Conservation (phyloP, 2,329 filamentous ascomycete species). For the Ophiostoma piceae region DNA sequence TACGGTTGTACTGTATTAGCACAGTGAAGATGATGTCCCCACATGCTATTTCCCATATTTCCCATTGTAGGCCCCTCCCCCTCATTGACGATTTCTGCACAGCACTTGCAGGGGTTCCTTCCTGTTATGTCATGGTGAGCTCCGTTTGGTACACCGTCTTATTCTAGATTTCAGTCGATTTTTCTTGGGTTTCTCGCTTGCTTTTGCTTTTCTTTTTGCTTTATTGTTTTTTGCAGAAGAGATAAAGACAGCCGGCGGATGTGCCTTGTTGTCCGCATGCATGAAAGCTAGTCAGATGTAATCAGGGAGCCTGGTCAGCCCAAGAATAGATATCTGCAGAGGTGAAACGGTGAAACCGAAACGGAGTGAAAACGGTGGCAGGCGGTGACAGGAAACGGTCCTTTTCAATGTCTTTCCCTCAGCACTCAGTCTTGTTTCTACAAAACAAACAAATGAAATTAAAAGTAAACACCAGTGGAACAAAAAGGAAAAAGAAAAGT, state of each 20-base stretch:
- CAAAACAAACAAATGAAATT: background rate
- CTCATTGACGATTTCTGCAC: slow-evolving; percentile 3
- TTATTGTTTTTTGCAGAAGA: background rate
- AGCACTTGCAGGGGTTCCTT: background rate
- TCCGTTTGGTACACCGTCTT: background rate
- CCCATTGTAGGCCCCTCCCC: background rate
- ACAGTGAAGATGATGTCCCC: background rate
- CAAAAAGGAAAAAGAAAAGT: slow-evolving; percentile 9
- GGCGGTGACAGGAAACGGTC: background rate
- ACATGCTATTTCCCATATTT: background rate
- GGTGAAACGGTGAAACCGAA: background rate
- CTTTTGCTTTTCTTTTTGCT: background rate
- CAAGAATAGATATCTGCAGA: background rate
- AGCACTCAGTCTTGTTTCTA: no score
- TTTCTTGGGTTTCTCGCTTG: background rate
- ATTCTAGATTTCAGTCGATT: background rate
- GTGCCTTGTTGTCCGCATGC: background rate
- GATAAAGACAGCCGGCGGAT: background rate
- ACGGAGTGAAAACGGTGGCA: background rate
- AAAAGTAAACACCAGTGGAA: background rate
- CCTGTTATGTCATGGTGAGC: background rate
- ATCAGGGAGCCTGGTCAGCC: background rate
- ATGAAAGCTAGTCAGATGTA: background rate
- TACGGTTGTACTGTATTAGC: background rate
- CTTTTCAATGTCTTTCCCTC: background rate